phyloP scores from a whole-genome alignment of 2,329 filamentous ascomycete species.

The Monosporascus sp. region DNA sequence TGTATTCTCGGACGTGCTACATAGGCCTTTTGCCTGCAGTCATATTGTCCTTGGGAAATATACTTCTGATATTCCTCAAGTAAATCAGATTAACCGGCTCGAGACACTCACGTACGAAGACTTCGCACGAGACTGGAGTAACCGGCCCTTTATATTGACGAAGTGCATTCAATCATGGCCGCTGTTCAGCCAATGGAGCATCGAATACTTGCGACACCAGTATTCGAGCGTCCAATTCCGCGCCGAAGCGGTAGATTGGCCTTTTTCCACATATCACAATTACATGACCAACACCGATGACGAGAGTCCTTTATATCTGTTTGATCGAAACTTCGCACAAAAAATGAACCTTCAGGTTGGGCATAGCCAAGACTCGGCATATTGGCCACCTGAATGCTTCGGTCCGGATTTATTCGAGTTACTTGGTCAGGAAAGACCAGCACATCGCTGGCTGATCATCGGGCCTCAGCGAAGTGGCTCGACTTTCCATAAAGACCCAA shows the following conservation, averaged over 20 bases:
- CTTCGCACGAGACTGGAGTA: constrained; percentile 71
- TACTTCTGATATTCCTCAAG: constrained; percentile 62
- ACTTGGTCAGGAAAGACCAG: constrained; percentile 72
- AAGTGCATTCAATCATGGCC: constrained; percentile 79
- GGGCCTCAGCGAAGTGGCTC: constrained; percentile 83
- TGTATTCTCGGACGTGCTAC: constrained; percentile 85
- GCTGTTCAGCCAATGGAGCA: constrained; percentile 68
- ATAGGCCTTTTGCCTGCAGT: constrained; percentile 86
- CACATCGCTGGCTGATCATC: constrained; percentile 88
- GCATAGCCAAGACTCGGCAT: constrained; percentile 47
- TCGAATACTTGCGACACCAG: constrained; percentile 58
- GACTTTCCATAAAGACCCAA: constrained; percentile 86
- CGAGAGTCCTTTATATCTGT: constrained; percentile 88
- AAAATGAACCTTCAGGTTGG: constrained; percentile 75
- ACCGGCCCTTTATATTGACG: constrained; percentile 82
- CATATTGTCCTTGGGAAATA: constrained; percentile 66
- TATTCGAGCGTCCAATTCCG: constrained; percentile 70
- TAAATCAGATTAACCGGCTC: constrained; percentile 70
- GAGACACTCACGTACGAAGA: constrained; percentile 64
- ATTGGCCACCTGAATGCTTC: constrained; percentile 81
- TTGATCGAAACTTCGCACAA: constrained; percentile 79
- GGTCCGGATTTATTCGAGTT: constrained; percentile 81
- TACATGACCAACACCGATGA: constrained; percentile 80
- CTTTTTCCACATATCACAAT: constrained; percentile 69
- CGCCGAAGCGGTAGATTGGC: constrained; percentile 93